Evolutionary conservation across 108 stramenopile species (phyloP).

Genomic region (Discostella stelligeroides): DNA sequence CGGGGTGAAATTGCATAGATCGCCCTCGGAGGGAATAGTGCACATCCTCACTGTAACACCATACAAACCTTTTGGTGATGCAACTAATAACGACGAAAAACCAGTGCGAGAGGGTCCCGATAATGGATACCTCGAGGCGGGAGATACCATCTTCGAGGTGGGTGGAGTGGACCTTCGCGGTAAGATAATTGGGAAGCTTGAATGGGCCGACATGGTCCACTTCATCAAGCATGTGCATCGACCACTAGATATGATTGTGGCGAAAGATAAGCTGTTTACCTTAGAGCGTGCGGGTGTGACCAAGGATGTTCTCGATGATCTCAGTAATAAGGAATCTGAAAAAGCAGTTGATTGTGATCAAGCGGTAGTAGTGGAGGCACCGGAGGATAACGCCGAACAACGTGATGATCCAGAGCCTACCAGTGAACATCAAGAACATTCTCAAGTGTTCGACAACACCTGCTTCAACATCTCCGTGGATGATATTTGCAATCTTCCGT

Average conservation of each 20-base stretch:
- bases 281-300: conserved; percentile 19
- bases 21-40: conserved; percentile 75
- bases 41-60: conserved; percentile 70
- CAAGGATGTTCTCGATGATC: not conserved
- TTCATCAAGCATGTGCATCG: conserved; percentile 43
- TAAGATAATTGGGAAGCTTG: conserved; percentile 33
- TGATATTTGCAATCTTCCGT: conserved; percentile 11
- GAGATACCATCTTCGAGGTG: conserved; percentile 84
- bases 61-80: conserved; percentile 11
- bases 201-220: conserved; percentile 56
- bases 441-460: not conserved
- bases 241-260: conserved; percentile 52
- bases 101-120: conserved; percentile 48
- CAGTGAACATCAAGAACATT: not conserved
- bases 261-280: conserved; percentile 30
- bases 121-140: conserved; percentile 53
- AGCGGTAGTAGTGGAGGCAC: not conserved
- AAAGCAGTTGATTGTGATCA: not conserved
- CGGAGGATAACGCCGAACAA: conserved; percentile 13
- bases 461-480: conserved; percentile 11
- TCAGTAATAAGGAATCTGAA: not conserved
- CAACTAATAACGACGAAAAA: conserved; percentile 14
- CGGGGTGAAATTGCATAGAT: conserved; percentile 85
- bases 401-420: not conserved
- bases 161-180: conserved; percentile 80